Conservation (phyloP, 208 protist species). For the Trypanosoma cruzi region DNA sequence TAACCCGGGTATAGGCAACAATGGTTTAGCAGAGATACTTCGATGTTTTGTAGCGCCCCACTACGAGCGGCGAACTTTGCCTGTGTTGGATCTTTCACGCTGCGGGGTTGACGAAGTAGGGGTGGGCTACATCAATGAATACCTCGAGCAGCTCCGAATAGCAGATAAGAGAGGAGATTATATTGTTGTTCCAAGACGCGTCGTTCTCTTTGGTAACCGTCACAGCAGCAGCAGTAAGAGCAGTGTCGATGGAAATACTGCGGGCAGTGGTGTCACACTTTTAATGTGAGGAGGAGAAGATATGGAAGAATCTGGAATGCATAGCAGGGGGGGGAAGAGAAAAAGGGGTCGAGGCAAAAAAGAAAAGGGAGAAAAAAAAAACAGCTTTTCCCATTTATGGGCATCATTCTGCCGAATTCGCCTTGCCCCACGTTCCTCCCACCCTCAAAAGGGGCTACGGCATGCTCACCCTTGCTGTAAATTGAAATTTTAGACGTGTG, state of each 20-base stretch:
- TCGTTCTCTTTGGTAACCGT: conserved; percentile 74
- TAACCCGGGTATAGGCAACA: conserved; percentile 66
- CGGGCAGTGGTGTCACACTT: not conserved
- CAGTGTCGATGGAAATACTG: not conserved
- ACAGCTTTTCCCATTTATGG: not conserved
- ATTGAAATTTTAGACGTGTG: not conserved
- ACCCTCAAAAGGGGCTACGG: not conserved
- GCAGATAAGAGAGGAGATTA: conserved; percentile 24
- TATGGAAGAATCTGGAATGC: not conserved
- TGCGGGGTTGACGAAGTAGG: conserved; percentile 53
- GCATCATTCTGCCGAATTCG: not conserved
- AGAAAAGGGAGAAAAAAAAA: not conserved
- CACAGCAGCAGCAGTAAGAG: conserved; percentile 30
- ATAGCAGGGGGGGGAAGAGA: not conserved
- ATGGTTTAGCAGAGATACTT: conserved; percentile 56
- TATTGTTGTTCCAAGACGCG: conserved; percentile 41
- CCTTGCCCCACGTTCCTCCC: too few relatives aligned
- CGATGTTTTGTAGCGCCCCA: conserved; percentile 62
- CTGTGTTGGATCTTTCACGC: conserved; percentile 72
- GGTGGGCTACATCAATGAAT: conserved; percentile 46
- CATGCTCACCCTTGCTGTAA: not conserved
- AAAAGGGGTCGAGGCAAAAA: not conserved
- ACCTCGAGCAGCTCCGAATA: conserved; percentile 38
- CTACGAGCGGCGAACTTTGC: conserved; percentile 41
- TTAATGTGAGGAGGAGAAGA: not conserved